Base-by-base conservation (phyloP, 2,329 filamentous ascomycete genomes). In the Exophiala dermatitidis region DNA sequence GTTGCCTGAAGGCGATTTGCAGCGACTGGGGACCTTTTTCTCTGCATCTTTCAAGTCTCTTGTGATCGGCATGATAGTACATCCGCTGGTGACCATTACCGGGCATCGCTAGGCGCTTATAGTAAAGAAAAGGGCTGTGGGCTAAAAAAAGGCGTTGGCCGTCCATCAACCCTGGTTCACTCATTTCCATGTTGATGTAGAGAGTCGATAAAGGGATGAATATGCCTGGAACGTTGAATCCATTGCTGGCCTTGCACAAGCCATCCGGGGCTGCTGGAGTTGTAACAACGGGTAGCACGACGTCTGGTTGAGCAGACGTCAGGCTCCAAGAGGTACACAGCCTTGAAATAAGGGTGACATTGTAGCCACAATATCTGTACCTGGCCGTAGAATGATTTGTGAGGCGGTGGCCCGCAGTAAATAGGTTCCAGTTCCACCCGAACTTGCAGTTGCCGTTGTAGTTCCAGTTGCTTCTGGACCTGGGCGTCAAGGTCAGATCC, bases 361-460 rank as follows among this genome's bases (percentile, higher is more conserved):
- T 52, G 28, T 19, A 45, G 42, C 6, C 29, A 45, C 42, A 45
- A 45, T 45, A 32, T 41, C 50, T 57, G 54, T 57, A 52, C 36
- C 38, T 42, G 32, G 46, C 56, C 50, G 50, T 43, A 28, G 43
- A 56, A 50, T 53, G 53, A 58, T 53, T 58, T 58, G 52, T 51
- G 50, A 51, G 48, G 46, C 50, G 41, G 51, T 38, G 46, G 31
- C 29, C 47, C n/a, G 53, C 50, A 52, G 46, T 51, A 42, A 29
- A 38, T 38, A 36, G 54, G 19, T 57, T 33, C 42, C 48, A 44
- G 42, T 48, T 31, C 47, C 26, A 33, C 50, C 29, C 19, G 19
- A 19, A 19, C 26, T 32, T 29, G 48, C 33, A 36, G 33, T 36
- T 36, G 19, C 19, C 19, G 19, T 19, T 19, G 36, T 38, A 38